These are phyloP conservation scores for Bjerkandera adusta DNA, from an alignment of 1,284 basidiomycete species.

Conservation along the genomic window DNA sequence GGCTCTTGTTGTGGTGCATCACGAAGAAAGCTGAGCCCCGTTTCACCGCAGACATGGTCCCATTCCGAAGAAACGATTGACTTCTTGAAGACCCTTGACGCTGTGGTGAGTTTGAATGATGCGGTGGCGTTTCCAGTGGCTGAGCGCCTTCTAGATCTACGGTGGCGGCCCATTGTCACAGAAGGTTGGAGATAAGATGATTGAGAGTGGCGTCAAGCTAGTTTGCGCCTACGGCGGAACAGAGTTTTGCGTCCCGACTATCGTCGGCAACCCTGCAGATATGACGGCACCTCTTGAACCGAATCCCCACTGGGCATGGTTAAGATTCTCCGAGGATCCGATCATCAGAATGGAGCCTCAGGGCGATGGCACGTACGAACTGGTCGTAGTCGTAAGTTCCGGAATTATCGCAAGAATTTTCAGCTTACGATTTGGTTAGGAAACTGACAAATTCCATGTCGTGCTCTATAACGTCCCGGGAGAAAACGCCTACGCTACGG, in stretches of 20 bases:
- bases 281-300: not conserved
- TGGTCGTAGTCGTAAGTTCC: slow-evolving; percentile 28
- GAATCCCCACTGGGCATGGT: slow-evolving; percentile 1
- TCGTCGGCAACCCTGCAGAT: not conserved
- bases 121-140: not conserved
- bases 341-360: slow-evolving; percentile 20
- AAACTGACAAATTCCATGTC: slow-evolving; percentile 8
- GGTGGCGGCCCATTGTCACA: slow-evolving; percentile 14
- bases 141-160: slow-evolving; percentile 2
- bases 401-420: not conserved
- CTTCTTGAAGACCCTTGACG: slow-evolving; percentile 7
- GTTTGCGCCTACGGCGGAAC: slow-evolving; percentile 13
- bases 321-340: slow-evolving; percentile 5
- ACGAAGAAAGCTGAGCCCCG: slow-evolving; percentile 5
- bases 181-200: slow-evolving; percentile 11
- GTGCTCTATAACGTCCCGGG: slow-evolving; percentile 24
- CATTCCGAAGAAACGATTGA: slow-evolving; percentile 11
- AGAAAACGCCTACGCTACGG: slow-evolving; percentile 10
- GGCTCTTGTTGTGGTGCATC: not conserved
- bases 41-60: slow-evolving; percentile 12
- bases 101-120: slow-evolving; percentile 9
- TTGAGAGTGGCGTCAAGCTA: slow-evolving; percentile 8
- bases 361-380: slow-evolving; percentile 29
- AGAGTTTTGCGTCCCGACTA: slow-evolving; percentile 10
- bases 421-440: slow-evolving; percentile 3